Conservation (phyloP, 176 grass and related monocot genomes). For the Zea mays region DNA sequence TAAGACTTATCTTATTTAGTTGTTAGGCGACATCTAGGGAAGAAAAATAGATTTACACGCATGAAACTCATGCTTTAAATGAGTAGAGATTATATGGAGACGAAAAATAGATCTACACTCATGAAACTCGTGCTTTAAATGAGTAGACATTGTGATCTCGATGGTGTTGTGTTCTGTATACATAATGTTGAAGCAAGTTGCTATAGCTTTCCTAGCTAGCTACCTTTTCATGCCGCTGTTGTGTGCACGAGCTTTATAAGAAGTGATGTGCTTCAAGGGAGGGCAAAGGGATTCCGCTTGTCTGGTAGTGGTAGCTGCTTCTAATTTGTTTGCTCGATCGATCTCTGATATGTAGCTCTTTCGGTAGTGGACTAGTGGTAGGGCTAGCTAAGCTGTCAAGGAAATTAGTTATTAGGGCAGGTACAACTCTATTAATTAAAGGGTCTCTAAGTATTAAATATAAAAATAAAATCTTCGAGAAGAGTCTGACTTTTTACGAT, state of each 20-base stretch:
- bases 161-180: neutral
- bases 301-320: neutral
- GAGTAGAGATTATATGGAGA: too few species aligned
- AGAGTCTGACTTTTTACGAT: too few species aligned
- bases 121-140: too few species aligned
- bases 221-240: conserved; percentile 28
- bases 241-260: conserved; percentile 25
- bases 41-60: too few species aligned
- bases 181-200: neutral
- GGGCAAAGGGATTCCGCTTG: conserved; percentile 38
- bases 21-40: too few species aligned
- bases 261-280: conserved; percentile 49
- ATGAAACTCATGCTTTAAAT: too few species aligned
- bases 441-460: too few species aligned
- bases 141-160: neutral
- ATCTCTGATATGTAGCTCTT: neutral
- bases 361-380: neutral
- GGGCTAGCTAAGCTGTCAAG: neutral
- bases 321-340: neutral
- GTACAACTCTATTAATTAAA: too few species aligned
- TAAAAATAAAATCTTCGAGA: too few species aligned
- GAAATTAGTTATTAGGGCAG: neutral
- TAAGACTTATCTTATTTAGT: too few species aligned
- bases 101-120: too few species aligned
- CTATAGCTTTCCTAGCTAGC: neutral